Percentiles rank a stretch among this genome's conserved stretches.
phyloP scores from a whole-genome alignment of 2,329 filamentous ascomycete genomes.

The Aspergillus fischeri region DNA sequence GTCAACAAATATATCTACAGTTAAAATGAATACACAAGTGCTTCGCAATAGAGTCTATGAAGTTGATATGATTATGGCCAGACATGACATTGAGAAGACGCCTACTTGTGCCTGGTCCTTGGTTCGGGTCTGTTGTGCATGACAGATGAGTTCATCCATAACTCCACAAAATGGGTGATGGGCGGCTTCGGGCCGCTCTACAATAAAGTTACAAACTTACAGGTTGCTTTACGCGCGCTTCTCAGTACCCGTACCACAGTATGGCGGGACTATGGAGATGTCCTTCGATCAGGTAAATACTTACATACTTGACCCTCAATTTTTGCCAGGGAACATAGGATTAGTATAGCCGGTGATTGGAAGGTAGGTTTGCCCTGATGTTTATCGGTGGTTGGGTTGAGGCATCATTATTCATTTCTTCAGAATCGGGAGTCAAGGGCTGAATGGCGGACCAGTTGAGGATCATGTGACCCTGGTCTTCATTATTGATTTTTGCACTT shows the following conservation, averaged over 20 bases:
- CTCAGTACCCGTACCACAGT: neutral
- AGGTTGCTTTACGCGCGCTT: neutral
- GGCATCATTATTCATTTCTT: neutral
- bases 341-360: neutral
- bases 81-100: neutral
- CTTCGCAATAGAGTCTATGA: neutral
- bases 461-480: neutral
- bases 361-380: neutral
- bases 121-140: neutral
- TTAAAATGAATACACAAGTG: neutral
- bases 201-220: neutral
- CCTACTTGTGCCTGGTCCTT: neutral
- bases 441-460: neutral
- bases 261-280: neutral
- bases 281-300: neutral
- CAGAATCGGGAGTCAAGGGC: neutral
- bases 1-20: no score
- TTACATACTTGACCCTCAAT: neutral
- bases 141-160: neutral
- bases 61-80: neutral
- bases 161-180: neutral
- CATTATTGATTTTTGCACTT: neutral
- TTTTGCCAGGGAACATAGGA: neutral
- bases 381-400: neutral
- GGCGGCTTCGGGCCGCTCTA: neutral